Percentiles rank a stretch among this genome's conserved stretches.
These are phyloP conservation scores for Solanum megistacrolobum DNA, from an alignment of 257 asterid genomes.

Conservation along the genomic window DNA sequence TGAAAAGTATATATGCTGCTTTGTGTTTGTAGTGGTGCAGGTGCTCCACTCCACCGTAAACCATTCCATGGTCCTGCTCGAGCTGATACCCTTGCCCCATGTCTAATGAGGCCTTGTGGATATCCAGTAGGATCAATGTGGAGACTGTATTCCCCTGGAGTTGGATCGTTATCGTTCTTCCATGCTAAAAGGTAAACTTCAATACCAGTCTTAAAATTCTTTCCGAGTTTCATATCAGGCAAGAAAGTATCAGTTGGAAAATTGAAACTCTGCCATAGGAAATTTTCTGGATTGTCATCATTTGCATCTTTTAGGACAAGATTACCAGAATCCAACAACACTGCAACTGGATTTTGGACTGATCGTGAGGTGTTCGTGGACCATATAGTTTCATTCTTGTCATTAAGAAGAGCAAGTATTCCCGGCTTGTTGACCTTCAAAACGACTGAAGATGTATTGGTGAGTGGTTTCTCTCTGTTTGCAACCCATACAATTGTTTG, in stretches of 20 bases:
- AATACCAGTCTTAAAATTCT: conserved; percentile 8
- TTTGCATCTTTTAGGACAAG: conserved; percentile 24
- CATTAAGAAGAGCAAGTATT: neutral
- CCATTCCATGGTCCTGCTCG: conserved; percentile 10
- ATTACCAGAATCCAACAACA: conserved; percentile 23
- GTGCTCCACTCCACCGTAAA: neutral
- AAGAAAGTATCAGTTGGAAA: conserved; percentile 14
- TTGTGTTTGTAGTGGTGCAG: neutral
- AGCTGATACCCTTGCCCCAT: neutral
- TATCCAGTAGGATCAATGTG: conserved; percentile 25
- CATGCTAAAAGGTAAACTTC: conserved; percentile 20
- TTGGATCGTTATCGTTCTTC: conserved; percentile 27
- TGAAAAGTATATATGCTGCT: neutral
- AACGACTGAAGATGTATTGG: neutral
- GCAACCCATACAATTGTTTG: neutral
- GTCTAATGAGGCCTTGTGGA: conserved; percentile 18
- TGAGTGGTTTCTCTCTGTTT: neutral
- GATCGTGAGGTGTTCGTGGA: conserved; percentile 8
- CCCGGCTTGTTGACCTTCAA: neutral
- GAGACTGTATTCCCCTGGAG: conserved; percentile 17
- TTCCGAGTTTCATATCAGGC: conserved; percentile 23
- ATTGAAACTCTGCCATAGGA: conserved; percentile 23
- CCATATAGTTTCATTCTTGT: conserved; percentile 5
- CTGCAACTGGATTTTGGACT: conserved; percentile 8
- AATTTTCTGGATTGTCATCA: conserved; percentile 6